Evolutionary conservation across 148 eudicot species (phyloP).

Genomic region (Chenopodium berlandieri): DNA sequence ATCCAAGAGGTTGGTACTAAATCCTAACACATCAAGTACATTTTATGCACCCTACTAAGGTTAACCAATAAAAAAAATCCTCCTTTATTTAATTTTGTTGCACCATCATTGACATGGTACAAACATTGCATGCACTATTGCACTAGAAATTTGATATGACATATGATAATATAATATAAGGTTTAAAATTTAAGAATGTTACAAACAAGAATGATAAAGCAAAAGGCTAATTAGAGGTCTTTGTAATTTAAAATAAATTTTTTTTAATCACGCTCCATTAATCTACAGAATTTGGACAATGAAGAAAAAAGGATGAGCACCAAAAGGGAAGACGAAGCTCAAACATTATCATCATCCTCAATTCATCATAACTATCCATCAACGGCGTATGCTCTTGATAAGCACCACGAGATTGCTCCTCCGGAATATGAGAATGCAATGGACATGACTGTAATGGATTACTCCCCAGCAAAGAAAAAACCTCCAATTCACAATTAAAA

Average conservation of each 20-base stretch:
- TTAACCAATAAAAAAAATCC: too few relatives aligned
- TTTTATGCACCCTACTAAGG: too few relatives aligned
- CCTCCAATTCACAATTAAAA: slow-evolving; percentile 54
- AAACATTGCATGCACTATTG: background rate
- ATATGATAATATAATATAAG: too few relatives aligned
- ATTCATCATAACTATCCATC: background rate
- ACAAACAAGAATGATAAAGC: too few relatives aligned
- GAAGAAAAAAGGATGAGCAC: background rate
- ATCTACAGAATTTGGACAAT: slow-evolving; percentile 16
- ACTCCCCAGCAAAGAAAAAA: slow-evolving; percentile 61
- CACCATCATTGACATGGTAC: background rate
- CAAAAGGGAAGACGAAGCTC: background rate
- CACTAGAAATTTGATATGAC: too few relatives aligned
- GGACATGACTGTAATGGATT: slow-evolving; percentile 67
- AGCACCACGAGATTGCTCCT: slow-evolving; percentile 8
- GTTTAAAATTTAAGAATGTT: too few relatives aligned
- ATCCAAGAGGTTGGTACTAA: slow-evolving; percentile 41
- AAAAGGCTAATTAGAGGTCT: too few relatives aligned
- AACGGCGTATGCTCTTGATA: background rate
- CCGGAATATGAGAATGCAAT: slow-evolving; percentile 28
- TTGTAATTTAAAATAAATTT: too few relatives aligned
- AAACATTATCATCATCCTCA: background rate
- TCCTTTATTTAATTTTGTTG: too few relatives aligned
- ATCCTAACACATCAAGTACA: background rate
- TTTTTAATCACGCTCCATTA: background rate